Evolutionary conservation across 2,329 filamentous ascomycete species (phyloP).

Genomic region (Herpotrichia juniperi): DNA sequence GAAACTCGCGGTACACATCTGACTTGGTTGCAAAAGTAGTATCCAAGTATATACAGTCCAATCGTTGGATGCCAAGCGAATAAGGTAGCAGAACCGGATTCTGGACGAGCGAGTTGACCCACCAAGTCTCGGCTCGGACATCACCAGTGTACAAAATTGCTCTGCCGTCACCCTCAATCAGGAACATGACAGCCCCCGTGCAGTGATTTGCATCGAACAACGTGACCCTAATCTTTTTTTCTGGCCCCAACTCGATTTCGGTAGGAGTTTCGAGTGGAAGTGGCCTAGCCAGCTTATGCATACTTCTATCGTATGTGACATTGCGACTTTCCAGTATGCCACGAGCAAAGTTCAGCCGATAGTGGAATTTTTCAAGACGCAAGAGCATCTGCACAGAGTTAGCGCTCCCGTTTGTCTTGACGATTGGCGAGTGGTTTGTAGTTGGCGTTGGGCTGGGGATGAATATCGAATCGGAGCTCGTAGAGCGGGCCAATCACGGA

Average conservation of each 20-base stretch:
- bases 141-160: conserved; percentile 89
- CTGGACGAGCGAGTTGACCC: conserved; percentile 74
- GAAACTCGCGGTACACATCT: conserved; percentile 58
- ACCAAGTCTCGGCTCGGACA: conserved; percentile 84
- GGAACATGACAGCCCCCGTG: conserved; percentile 87
- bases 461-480: not conserved
- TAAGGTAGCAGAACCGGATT: conserved; percentile 80
- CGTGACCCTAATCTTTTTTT: conserved; percentile 75
- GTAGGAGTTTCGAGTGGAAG: conserved; percentile 84
- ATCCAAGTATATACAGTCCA: conserved; percentile 88
- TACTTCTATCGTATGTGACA: conserved; percentile 74
- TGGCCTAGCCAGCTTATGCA: conserved; percentile 75
- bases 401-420: not conserved
- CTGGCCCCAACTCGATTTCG: conserved; percentile 73
- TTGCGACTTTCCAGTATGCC: conserved; percentile 77
- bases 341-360: conserved; percentile 80
- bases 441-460: not conserved
- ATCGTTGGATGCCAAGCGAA: conserved; percentile 50
- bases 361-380: conserved; percentile 76
- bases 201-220: conserved; percentile 93
- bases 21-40: conserved; percentile 73
- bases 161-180: conserved; percentile 76
- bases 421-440: not conserved
- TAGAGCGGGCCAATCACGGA: not conserved
- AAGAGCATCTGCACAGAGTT: conserved; percentile 65